Evolutionary conservation across 1,284 basidiomycete species (phyloP), one percentile per base, ranked within the genome.

Genomic region (Cystobasidiaceae sp.): DNA sequence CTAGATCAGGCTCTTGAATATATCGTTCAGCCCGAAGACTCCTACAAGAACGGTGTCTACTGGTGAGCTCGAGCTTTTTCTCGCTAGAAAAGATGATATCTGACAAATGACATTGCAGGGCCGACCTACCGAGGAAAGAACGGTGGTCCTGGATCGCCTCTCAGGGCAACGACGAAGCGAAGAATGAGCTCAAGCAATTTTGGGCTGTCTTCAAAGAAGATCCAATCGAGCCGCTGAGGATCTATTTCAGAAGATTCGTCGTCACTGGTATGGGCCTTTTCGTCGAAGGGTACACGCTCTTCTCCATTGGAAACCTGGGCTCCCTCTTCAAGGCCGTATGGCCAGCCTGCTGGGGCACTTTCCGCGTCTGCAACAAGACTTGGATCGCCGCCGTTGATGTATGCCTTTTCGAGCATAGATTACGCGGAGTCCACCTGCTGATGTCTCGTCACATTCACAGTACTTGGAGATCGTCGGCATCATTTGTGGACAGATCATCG

Each of bases 261-360:
- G 72, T 81, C 54, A 80, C 77, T 48, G 81, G 81, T 69, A 78
- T 82, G 73, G 81, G 81, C 67, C 78, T 82, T 52, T 82, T 82
- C 71, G 81, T 81, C 39, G 80, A 82, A 77, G 77, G 77, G 8
- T 79, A 72, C 70, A 79, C 79, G 32, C 75, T 82, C 55, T 82
- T 82, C 76, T 81, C 81, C 5, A 81, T 83, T 70, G 81, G 81
- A 30, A 81, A 81, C 74, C 72, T 81, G 23, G 72, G 74, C 1
- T 72, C 80, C 0, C 76, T 82, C 19, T 82, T 81, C 76, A 68
- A 75, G 55, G 74, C 77, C 2, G 80, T 81, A 30, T 82, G 81
- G 81, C 80, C 80, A 17, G 19, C 68, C 19, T 83, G 82, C 75
- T 82, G 80, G 80, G 4, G 5, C 2, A 78, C 70, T 2, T 73